Evolutionary conservation across 768 basidiomycete genomes (phyloP).

Genomic region (Lactarius trivialis): DNA sequence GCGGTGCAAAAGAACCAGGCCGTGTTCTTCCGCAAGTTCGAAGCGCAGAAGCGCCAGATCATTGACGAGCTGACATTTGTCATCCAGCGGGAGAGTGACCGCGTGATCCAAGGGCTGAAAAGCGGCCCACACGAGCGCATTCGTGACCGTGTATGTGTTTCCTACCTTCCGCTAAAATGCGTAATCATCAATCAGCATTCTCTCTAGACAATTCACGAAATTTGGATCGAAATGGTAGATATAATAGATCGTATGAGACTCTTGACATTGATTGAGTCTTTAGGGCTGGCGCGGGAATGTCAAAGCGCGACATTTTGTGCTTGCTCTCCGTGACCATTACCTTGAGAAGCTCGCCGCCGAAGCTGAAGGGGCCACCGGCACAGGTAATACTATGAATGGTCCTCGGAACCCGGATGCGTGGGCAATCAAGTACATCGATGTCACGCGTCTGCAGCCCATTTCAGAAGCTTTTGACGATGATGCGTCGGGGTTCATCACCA

Average conservation of each 20-base stretch:
- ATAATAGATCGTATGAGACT: background rate
- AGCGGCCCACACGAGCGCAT: constrained; percentile 25
- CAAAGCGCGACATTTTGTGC: constrained; percentile 20
- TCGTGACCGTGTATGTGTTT: background rate
- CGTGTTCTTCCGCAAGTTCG: constrained; percentile 24
- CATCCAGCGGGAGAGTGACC: constrained; percentile 22
- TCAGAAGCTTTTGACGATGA: constrained; percentile 33
- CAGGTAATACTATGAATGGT: background rate
- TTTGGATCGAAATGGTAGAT: constrained; percentile 28
- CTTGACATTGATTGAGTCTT: background rate
- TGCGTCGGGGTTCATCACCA: constrained; percentile 30
- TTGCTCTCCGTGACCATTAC: constrained; percentile 31
- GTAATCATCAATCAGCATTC: background rate
- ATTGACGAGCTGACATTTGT: constrained; percentile 17
- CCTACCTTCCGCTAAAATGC: background rate
- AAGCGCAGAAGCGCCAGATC: constrained; percentile 19
- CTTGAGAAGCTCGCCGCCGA: constrained; percentile 21
- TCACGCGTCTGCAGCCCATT: constrained; percentile 25
- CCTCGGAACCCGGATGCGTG: constrained; percentile 24
- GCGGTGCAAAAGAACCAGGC: constrained; percentile 24
- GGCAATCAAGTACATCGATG: constrained; percentile 25
- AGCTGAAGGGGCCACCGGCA: background rate
- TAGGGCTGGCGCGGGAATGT: constrained; percentile 23
- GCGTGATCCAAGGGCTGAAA: constrained; percentile 22
- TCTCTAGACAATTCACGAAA: background rate